These are phyloP conservation scores for Aspergillus incahuasiensis DNA, from an alignment of 495 filamentous ascomycete species.

Conservation along the genomic window DNA sequence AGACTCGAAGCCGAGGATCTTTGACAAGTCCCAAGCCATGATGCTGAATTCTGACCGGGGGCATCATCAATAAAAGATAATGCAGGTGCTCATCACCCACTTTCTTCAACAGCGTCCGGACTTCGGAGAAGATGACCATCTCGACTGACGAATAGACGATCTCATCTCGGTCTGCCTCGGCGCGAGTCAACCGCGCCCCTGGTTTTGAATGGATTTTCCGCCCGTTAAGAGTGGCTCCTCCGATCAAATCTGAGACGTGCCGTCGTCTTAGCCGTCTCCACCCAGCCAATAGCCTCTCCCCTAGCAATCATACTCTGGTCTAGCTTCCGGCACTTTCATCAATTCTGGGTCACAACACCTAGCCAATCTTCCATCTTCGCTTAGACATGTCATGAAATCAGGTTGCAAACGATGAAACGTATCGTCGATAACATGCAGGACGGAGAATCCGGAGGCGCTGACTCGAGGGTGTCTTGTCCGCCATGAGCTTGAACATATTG, in stretches of 20 bases:
- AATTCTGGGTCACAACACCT: slow-evolving; percentile 14
- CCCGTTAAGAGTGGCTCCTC: background rate
- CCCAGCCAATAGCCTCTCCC: slow-evolving; percentile 4
- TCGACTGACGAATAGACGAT: background rate
- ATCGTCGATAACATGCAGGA: background rate
- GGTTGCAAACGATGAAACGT: slow-evolving; percentile 8
- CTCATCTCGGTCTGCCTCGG: background rate
- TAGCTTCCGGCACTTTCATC: slow-evolving; percentile 10
- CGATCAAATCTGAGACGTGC: slow-evolving; percentile 23
- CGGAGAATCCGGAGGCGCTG: background rate
- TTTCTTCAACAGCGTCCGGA: background rate
- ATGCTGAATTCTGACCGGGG: background rate
- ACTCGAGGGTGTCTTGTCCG: background rate
- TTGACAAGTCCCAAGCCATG: background rate
- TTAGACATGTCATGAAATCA: background rate
- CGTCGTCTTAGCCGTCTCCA: slow-evolving; percentile 14
- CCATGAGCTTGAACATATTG: background rate
- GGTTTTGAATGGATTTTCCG: slow-evolving; percentile 19
- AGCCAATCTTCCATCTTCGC: slow-evolving; percentile 16
- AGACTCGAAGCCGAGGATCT: background rate
- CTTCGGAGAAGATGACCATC: background rate
- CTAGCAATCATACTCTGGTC: background rate
- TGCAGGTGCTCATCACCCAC: background rate
- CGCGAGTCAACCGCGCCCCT: slow-evolving; percentile 1
- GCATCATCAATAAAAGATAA: background rate